A percentile compares a stretch with the other conserved stretches of the same genome.
Conservation (phyloP, 441 rosid genomes). For the Arabidopsis lyrata region DNA sequence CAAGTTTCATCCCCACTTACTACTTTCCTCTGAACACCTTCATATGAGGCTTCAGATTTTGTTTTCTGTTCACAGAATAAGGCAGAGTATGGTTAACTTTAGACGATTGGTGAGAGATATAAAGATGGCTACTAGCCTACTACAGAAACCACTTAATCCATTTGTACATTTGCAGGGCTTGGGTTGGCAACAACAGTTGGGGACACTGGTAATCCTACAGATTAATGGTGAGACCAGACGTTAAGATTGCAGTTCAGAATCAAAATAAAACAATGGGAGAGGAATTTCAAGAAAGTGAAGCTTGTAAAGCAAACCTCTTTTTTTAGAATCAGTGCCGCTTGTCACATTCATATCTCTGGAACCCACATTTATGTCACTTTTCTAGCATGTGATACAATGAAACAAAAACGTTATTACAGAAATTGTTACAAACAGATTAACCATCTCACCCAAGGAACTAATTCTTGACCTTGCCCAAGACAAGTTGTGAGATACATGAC, state of each 20-base stretch:
- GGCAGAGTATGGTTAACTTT: constrained; percentile 38
- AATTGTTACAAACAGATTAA: constrained; percentile 1
- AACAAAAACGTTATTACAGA: not conserved
- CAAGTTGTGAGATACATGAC: constrained; percentile 14
- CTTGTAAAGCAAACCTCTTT: constrained; percentile 58
- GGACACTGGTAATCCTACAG: constrained; percentile 43
- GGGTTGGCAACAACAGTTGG: constrained; percentile 51
- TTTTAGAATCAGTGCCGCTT: constrained; percentile 36
- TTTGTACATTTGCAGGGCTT: constrained; percentile 57
- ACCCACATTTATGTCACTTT: constrained; percentile 40
- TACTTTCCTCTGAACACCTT: constrained; percentile 36
- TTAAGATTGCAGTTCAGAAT: constrained; percentile 5
- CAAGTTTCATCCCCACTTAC: constrained; percentile 54
- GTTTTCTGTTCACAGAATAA: constrained; percentile 54
- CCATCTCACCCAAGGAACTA: not conserved
- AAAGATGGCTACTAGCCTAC: constrained; percentile 17
- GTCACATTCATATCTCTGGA: constrained; percentile 55
- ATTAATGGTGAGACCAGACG: constrained; percentile 17
- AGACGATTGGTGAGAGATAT: constrained; percentile 32
- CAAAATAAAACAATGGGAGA: constrained; percentile 15
- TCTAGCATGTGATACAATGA: constrained; percentile 51
- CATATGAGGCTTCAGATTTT: constrained; percentile 37
- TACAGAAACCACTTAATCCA: constrained; percentile 33
- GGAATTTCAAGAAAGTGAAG: constrained; percentile 29
- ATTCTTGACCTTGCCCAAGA: constrained; percentile 8